Base-by-base conservation (phyloP, 306 rosid species). In the Medicago ruthenica region DNA sequence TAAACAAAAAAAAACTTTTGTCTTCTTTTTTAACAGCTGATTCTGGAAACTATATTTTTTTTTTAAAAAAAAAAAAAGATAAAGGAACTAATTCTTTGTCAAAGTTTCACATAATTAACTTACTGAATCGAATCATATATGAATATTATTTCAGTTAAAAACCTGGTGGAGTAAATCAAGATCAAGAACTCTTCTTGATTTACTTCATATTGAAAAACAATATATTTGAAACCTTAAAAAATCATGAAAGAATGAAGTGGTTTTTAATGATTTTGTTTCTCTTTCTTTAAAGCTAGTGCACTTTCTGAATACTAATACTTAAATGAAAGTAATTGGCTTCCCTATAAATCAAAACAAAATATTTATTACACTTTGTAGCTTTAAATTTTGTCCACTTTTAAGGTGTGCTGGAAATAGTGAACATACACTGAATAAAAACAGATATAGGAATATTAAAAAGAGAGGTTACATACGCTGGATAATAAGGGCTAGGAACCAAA, bases 401-500 rank as follows among this genome's bases (percentile, higher is more conserved):
- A 62, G 53, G 59, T 53, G 64, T 20, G 22, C 7, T 53, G n/a
- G 74, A 51, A 55, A 81, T 12, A 78, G 75, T 57, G 54, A 13
- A 17, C 31, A 75, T 82, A 42, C 77, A 85, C 15, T 66, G 84
- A 82, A 85, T 59, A 42, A 48, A 50, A 40, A 37, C 63, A 36
- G 0, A 34, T 7, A 63, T 4, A 60, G 0, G 31, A n/a, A 7
- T 2, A 6, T 18, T 17, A 6, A 65, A 40, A 41, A 40, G 54
- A 73, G 68, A 83, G 76, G 83, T 20, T 78, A 64, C 92, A 44
- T 87, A 95, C 99, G 92, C 97, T 80, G 99, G 96, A 87, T 95
- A 95, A 74, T 80, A 95, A 67, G 99, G 99, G 16, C 92, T 81
- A 8, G 99, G 99, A 64, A 92, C 88, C 36, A 95, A 82, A 77